Evolutionary conservation across 2,329 filamentous ascomycete genomes (phyloP), one percentile per base, ranked within the genome.

Genomic region (Alternaria sp.): DNA sequence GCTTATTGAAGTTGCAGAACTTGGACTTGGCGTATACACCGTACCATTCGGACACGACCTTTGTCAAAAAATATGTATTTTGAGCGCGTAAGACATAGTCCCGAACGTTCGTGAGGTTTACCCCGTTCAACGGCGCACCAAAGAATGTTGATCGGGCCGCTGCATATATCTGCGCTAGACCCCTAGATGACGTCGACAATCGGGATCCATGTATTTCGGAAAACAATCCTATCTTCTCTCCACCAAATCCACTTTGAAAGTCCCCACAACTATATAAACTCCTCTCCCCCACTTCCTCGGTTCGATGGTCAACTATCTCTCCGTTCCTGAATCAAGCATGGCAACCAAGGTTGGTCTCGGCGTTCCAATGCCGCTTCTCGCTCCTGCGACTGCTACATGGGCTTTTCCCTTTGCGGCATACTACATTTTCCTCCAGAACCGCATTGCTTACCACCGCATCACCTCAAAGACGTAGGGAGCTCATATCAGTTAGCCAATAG

Each of bases 391-490:
- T 52, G 77, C 79, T 62, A 73, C 74, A n/a, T 81, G 75, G 76
- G 68, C 75, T 32, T 68, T 76, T 34, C 81, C 81, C 22, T 81
- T 83, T 60, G 74, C 77, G 6, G 74, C 73, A 5, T 83, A 82
- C 65, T 78, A 81, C 51, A 45, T 78, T 50, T 75, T 82, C 63
- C 77, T 83, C 20, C 78, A 78, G 57, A 74, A 76, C 41, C 77
- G 81, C 16, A 73, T 83, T 51, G 73, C 75, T 12, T 68, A 69
- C 36, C 66, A 77, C 5, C 79, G 81, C 6, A 30, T 80, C 12
- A 65, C 57, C 10, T 70, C 65, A 22, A 63, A 78, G 55, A 78
- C 72, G 66, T 77, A 69, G 45, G 59, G 63, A 25, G 44, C 30
- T 27, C 30, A 38, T 40, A 38, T 44, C 18, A 27, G 14, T 34